phyloP scores from a whole-genome alignment of 2,329 filamentous ascomycete species.

The Nigrospora sphaerica region DNA sequence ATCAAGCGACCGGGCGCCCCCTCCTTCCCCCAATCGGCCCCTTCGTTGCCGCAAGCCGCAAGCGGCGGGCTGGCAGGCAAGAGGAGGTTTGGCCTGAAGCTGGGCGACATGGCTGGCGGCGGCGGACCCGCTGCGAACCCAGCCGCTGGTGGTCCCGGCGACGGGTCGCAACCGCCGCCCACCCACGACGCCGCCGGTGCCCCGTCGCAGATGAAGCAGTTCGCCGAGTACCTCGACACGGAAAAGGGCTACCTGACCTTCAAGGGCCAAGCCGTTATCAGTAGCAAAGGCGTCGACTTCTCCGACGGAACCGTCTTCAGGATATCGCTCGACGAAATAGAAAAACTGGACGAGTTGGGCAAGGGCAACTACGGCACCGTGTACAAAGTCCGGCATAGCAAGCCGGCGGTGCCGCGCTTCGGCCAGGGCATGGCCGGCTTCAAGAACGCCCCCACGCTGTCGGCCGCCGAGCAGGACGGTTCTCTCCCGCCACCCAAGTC shows the following conservation, averaged over 20 bases:
- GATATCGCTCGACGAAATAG: conserved; percentile 89
- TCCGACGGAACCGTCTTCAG: conserved; percentile 82
- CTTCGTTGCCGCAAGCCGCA: conserved; percentile 30
- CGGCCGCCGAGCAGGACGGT: conserved; percentile 18
- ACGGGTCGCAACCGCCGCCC: conserved; percentile 26
- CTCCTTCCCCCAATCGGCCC: conserved; percentile 46
- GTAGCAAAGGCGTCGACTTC: conserved; percentile 86
- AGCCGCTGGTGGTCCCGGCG: conserved; percentile 22
- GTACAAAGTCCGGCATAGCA: conserved; percentile 87
- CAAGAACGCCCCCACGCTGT: conserved; percentile 29
- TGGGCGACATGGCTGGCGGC: conserved; percentile 42
- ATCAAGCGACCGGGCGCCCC: conserved; percentile 39
- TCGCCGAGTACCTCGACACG: conserved; percentile 78
- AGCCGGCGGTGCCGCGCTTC: conserved; percentile 51
- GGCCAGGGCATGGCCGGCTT: conserved; percentile 46
- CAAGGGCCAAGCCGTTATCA: conserved; percentile 85
- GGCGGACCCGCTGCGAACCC: conserved; percentile 24
- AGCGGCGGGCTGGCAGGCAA: conserved; percentile 51
- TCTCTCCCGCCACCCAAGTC: conserved; percentile 22
- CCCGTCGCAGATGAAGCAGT: conserved; percentile 49
- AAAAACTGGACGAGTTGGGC: conserved; percentile 85
- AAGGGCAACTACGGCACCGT: conserved; percentile 99
- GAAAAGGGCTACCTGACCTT: conserved; percentile 90
- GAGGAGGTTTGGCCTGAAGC: conserved; percentile 52
- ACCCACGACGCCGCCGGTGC: conserved; percentile 22